Evolutionary conservation across 306 rosid species (phyloP).

Genomic region (Begonia masoniana): DNA sequence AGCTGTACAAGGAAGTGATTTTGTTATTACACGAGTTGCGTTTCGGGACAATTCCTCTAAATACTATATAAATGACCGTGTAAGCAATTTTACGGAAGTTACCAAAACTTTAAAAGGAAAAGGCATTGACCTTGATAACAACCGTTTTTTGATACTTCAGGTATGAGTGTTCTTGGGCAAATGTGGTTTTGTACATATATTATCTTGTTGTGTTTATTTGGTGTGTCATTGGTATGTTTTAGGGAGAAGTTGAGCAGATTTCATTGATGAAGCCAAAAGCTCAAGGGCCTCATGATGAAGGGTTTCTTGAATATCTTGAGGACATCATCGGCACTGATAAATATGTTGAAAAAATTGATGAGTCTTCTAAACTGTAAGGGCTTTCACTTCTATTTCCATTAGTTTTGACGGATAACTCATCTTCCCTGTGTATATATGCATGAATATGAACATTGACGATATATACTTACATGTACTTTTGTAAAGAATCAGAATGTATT

Average conservation of each 20-base stretch:
- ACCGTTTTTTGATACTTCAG: constrained; percentile 93
- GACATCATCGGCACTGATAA: constrained; percentile 89
- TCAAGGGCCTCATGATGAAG: constrained; percentile 97
- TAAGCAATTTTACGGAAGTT: constrained; percentile 89
- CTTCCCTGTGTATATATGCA: too few species aligned
- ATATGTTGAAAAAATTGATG: constrained; percentile 81
- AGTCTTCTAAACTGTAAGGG: constrained; percentile 66
- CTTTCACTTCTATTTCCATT: constrained; percentile 7
- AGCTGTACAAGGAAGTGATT: constrained; percentile 74
- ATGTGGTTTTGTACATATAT: constrained; percentile 1
- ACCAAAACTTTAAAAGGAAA: constrained; percentile 87
- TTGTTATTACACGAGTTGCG: constrained; percentile 75
- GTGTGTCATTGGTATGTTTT: constrained; percentile 20
- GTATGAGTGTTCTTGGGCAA: constrained; percentile 16
- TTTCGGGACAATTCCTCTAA: constrained; percentile 89
- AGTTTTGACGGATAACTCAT: constrained; percentile 1
- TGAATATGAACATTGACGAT: too few species aligned
- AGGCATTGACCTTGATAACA: constrained; percentile 96
- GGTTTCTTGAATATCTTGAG: constrained; percentile 94
- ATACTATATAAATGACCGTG: constrained; percentile 67
- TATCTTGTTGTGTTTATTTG: neutral
- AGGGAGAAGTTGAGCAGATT: constrained; percentile 99
- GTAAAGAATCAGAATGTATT: too few species aligned
- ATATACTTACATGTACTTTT: too few species aligned
- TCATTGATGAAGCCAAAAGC: constrained; percentile 96